Percentiles rank a stretch among this genome's conserved stretches.
These are phyloP conservation scores for Globisporangium takayamanum DNA, from an alignment of 352 stramenopile genomes.

Conservation along the genomic window DNA sequence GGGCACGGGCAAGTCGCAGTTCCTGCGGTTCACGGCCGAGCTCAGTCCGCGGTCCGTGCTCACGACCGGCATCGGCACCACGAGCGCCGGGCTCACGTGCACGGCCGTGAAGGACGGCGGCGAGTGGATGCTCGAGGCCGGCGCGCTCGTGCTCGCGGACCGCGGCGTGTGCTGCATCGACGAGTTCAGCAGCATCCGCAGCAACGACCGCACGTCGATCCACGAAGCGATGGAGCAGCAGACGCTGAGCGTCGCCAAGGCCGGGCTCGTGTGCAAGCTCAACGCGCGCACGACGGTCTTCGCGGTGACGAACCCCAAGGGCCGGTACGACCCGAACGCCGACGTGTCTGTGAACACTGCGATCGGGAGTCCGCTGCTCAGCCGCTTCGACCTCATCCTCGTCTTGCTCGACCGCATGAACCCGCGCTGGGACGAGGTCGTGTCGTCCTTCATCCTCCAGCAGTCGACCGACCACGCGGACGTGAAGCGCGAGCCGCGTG, in stretches of 20 bases:
- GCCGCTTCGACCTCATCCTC: slow-evolving; percentile 96
- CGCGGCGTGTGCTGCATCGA: slow-evolving; percentile 96
- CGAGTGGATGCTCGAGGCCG: slow-evolving; percentile 96
- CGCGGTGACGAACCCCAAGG: slow-evolving; percentile 93
- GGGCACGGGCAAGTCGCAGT: slow-evolving; percentile 91
- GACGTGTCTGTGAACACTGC: slow-evolving; percentile 94
- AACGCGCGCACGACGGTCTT: slow-evolving; percentile 95
- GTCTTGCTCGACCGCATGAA: slow-evolving; percentile 90
- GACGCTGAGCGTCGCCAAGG: slow-evolving; percentile 95
- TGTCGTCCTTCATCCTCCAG: slow-evolving; percentile 94
- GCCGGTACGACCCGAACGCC: slow-evolving; percentile 76
- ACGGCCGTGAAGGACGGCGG: slow-evolving; percentile 92
- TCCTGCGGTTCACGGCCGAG: slow-evolving; percentile 94
- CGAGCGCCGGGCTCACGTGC: slow-evolving; percentile 94
- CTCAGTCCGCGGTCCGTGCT: slow-evolving; percentile 92
- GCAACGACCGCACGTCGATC: slow-evolving; percentile 91
- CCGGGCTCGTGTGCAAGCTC: slow-evolving; percentile 95
- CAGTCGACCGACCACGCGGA: slow-evolving; percentile 34
- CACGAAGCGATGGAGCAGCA: slow-evolving; percentile 99
- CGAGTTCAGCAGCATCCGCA: slow-evolving; percentile 95
- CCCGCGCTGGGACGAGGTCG: slow-evolving; percentile 88
- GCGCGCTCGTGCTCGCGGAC: slow-evolving; percentile 90
- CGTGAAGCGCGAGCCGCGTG: no score
- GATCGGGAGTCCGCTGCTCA: slow-evolving; percentile 94
- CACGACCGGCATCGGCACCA: slow-evolving; percentile 96